These are phyloP conservation scores for Thermothelomyces thermophilus DNA, from an alignment of 2,329 filamentous ascomycete genomes.

Conservation along the genomic window DNA sequence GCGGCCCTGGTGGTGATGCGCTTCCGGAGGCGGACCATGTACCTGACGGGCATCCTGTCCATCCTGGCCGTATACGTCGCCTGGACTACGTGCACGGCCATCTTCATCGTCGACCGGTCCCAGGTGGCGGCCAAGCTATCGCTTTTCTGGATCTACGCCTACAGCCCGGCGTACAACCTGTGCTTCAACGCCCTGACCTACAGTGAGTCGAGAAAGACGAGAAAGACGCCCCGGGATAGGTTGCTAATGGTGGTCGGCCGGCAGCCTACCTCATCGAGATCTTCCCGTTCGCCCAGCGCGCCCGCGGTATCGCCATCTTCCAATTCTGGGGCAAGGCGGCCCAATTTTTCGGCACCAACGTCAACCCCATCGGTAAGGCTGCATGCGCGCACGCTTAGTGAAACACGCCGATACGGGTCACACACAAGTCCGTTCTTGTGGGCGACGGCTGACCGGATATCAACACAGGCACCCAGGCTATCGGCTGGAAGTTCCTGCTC, in stretches of 20 bases:
- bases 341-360: slow-evolving; percentile 29
- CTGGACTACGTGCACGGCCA: slow-evolving; percentile 36
- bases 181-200: slow-evolving; percentile 62
- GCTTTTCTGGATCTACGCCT: slow-evolving; percentile 56
- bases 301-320: slow-evolving; percentile 30
- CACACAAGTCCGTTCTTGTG: neutral
- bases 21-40: slow-evolving; percentile 44
- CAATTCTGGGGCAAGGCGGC: slow-evolving; percentile 29
- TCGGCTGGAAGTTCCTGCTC: slow-evolving; percentile 29
- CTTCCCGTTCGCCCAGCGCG: slow-evolving; percentile 29
- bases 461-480: slow-evolving; percentile 21
- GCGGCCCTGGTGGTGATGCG: slow-evolving; percentile 39
- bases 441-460: neutral
- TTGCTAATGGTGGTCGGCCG: slow-evolving; percentile 27
- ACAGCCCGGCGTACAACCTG: slow-evolving; percentile 55
- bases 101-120: slow-evolving; percentile 29
- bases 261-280: slow-evolving; percentile 30
- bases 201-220: too few species aligned
- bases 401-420: too few species aligned
- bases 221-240: too few species aligned
- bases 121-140: slow-evolving; percentile 32
- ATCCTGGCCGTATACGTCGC: slow-evolving; percentile 47
- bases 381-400: too few species aligned
- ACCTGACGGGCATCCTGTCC: slow-evolving; percentile 43
- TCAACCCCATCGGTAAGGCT: slow-evolving; percentile 30